Conservation (phyloP, 2,329 filamentous ascomycete species). For the Pseudocercospora fijiensis region DNA sequence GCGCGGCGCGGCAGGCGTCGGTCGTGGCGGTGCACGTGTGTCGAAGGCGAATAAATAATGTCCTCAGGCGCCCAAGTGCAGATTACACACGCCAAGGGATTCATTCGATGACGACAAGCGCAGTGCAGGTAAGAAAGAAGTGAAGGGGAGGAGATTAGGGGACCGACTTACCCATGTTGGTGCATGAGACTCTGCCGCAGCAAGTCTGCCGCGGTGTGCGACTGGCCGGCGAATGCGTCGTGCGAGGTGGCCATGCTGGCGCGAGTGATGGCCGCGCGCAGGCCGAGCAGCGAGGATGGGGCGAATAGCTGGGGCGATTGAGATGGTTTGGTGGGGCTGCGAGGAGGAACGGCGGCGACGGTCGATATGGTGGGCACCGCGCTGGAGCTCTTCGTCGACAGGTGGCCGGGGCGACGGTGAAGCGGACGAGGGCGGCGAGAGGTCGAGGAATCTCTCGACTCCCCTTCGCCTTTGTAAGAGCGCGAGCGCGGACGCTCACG, state of each 20-base stretch:
- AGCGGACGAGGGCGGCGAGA: slow-evolving; percentile 2
- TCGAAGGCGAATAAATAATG: not conserved
- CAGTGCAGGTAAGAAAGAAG: slow-evolving; percentile 9
- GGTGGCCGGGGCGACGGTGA: slow-evolving; percentile 30
- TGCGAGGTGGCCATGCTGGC: slow-evolving; percentile 46
- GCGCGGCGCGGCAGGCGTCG: not conserved
- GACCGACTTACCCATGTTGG: slow-evolving; percentile 48
- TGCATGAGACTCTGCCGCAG: slow-evolving; percentile 58
- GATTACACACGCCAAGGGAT: slow-evolving; percentile 17
- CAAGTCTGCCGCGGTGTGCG: slow-evolving; percentile 56
- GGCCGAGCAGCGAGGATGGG: slow-evolving; percentile 14
- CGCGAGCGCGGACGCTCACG: slow-evolving; percentile 18
- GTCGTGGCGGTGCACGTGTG: slow-evolving; percentile 2
- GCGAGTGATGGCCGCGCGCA: slow-evolving; percentile 22
- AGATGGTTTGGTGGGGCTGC: slow-evolving; percentile 12
- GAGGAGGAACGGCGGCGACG: slow-evolving; percentile 13
- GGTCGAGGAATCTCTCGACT: slow-evolving; percentile 9
- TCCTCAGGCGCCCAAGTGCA: not conserved
- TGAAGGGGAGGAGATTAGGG: slow-evolving; percentile 30
- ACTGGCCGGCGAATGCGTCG: slow-evolving; percentile 19
- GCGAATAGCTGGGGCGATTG: slow-evolving; percentile 18
- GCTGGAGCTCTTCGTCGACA: slow-evolving; percentile 43
- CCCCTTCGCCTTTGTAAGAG: slow-evolving; percentile 16
- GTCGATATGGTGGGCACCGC: slow-evolving; percentile 48
- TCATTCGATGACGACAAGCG: slow-evolving; percentile 19